These are phyloP conservation scores for Pleurotus salmoneostramineus DNA, from an alignment of 768 basidiomycete genomes.

Conservation along the genomic window DNA sequence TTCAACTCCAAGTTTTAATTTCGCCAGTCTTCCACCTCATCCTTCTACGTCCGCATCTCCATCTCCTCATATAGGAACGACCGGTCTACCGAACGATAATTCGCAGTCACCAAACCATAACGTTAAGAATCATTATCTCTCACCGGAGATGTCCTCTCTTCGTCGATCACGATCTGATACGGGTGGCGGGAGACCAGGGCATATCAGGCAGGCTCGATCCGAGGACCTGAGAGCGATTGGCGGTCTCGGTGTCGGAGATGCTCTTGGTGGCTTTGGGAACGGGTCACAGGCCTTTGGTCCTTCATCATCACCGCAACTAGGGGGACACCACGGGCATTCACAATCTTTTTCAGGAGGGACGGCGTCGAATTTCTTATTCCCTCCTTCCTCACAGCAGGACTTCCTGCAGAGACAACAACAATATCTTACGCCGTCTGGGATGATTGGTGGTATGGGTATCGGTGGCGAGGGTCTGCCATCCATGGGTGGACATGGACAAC, in stretches of 20 bases:
- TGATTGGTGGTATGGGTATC: not conserved
- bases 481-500: not conserved
- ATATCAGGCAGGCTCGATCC: conserved; percentile 24
- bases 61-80: not conserved
- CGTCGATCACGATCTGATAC: conserved; percentile 25
- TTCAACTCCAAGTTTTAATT: conserved; percentile 27
- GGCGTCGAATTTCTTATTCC: conserved; percentile 6
- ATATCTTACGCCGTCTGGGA: conserved; percentile 2
- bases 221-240: conserved; percentile 39
- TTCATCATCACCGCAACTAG: not conserved
- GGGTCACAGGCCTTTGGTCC: conserved; percentile 2
- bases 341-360: conserved; percentile 4
- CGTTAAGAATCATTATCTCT: conserved; percentile 16
- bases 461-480: not conserved
- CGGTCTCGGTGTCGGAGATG: conserved; percentile 18
- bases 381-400: conserved; percentile 29
- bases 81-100: not conserved
- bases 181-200: conserved; percentile 12
- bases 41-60: conserved; percentile 9
- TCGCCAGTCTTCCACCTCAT: conserved; percentile 15
- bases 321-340: conserved; percentile 9
- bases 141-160: conserved; percentile 19
- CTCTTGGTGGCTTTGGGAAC: not conserved
- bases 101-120: not conserved
- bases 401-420: conserved; percentile 7